Conservation (phyloP, 225 moss, liverwort and hornwort species). For the Marchantia paleacea region DNA sequence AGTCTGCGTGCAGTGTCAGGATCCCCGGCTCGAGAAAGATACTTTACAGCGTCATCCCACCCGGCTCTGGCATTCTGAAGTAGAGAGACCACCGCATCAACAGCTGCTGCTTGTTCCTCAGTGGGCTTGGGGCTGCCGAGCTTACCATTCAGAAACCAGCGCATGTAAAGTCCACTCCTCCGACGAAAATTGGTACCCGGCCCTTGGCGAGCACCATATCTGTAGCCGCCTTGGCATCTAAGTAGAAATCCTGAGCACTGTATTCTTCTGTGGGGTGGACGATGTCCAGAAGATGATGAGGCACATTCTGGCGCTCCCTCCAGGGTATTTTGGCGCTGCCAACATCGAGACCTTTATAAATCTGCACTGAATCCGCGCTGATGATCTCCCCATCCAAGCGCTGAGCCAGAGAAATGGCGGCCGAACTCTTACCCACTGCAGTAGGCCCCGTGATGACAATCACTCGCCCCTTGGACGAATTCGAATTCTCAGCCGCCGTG, state of each 20-base stretch:
- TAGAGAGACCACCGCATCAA: constrained; percentile 47
- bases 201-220: constrained; percentile 63
- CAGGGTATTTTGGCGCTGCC: constrained; percentile 12
- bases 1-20: constrained; percentile 53
- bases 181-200: constrained; percentile 77
- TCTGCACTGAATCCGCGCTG: constrained; percentile 48
- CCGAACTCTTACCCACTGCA: constrained; percentile 66
- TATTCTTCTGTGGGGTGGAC: constrained; percentile 51
- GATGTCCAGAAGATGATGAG: constrained; percentile 19
- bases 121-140: constrained; percentile 67
- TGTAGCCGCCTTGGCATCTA: constrained; percentile 76
- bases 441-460: constrained; percentile 70
- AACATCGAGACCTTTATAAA: constrained; percentile 7
- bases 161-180: constrained; percentile 94
- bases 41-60: constrained; percentile 62
- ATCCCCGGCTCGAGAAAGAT: constrained; percentile 64
- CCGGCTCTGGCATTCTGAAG: constrained; percentile 44
- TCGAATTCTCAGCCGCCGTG: background rate
- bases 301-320: constrained; percentile 12
- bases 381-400: constrained; percentile 66
- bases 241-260: constrained; percentile 72
- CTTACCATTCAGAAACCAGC: constrained; percentile 79
- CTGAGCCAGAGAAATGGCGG: constrained; percentile 63
- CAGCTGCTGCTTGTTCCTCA: constrained; percentile 48
- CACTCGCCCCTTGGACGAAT: constrained; percentile 33